These are phyloP conservation scores for Cercospora zeae-maydis DNA, from an alignment of 2,329 filamentous ascomycete species.

Conservation along the genomic window DNA sequence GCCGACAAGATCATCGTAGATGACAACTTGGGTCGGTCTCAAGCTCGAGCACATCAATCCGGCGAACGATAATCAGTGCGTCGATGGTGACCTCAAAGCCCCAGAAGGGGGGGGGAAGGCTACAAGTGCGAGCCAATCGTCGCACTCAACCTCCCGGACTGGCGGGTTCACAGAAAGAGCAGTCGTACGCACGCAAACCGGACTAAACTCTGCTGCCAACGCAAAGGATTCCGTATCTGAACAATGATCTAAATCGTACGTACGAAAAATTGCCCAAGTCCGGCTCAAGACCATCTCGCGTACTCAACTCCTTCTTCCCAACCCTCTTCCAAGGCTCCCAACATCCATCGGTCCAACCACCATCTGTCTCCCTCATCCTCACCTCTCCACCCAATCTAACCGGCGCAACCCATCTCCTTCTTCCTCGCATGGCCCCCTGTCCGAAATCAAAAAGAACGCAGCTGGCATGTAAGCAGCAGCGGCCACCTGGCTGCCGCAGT, in stretches of 20 bases:
- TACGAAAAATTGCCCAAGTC: conserved; percentile 9
- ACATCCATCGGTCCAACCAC: conserved; percentile 16
- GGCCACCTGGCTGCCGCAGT: conserved; percentile 52
- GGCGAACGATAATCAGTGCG: not conserved
- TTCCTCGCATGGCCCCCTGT: conserved; percentile 29
- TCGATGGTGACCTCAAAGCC: not conserved
- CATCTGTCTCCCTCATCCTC: conserved; percentile 31
- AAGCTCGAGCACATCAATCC: not conserved
- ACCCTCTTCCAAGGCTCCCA: conserved; percentile 32
- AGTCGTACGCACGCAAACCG: conserved; percentile 4
- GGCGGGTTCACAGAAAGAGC: conserved; percentile 3
- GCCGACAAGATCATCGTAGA: not conserved
- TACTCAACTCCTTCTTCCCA: conserved; percentile 34
- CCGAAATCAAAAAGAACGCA: conserved; percentile 29
- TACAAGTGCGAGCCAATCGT: conserved; percentile 4
- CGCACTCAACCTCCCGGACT: conserved; percentile 1
- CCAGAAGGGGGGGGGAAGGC: not conserved
- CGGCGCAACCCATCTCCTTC: conserved; percentile 20
- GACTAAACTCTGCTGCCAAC: conserved; percentile 6
- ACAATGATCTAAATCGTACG: conserved; percentile 5
- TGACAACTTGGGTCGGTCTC: not conserved
- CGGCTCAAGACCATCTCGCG: not conserved
- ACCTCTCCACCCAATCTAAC: conserved; percentile 36
- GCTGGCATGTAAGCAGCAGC: conserved; percentile 52
- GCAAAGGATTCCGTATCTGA: not conserved